phyloP scores from a whole-genome alignment of 257 asterid species.

The Leonotis leonurus region DNA sequence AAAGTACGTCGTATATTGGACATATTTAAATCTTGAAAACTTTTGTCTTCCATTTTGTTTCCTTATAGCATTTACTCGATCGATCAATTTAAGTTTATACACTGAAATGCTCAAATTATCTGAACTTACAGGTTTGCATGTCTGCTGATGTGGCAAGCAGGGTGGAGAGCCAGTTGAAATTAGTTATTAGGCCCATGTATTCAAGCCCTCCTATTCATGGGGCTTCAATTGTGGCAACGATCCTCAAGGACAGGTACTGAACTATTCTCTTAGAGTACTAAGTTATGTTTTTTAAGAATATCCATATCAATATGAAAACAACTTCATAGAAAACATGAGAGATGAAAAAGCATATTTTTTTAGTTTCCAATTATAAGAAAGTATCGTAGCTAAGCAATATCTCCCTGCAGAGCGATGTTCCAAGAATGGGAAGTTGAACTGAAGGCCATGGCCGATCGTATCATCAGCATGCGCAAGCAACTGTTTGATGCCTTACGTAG shows the following conservation, averaged over 20 bases:
- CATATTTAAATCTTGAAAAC: no score
- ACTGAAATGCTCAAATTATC: not conserved
- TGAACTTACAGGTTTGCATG: constrained; percentile 59
- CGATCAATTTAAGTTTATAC: not conserved
- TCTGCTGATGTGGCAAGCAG: constrained; percentile 79
- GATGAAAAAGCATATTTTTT: no score
- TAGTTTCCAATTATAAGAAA: not conserved
- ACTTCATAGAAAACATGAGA: no score
- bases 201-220: constrained; percentile 97
- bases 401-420: constrained; percentile 64
- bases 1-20: no score
- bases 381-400: not conserved
- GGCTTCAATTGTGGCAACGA: constrained; percentile 84
- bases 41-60: not conserved
- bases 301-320: no score
- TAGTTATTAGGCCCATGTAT: constrained; percentile 97
- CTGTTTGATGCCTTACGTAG: constrained; percentile 72
- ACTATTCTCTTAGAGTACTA: not conserved
- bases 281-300: no score
- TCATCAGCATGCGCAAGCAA: constrained; percentile 82
- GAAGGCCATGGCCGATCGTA: constrained; percentile 98
- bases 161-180: constrained; percentile 95
- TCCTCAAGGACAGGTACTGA: constrained; percentile 84
- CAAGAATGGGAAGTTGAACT: constrained; percentile 90
- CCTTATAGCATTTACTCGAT: not conserved